A percentile compares a stretch with the other conserved stretches of the same genome.
phyloP scores from a whole-genome alignment of 345 rosid species.

The Conringia planisiliqua region DNA sequence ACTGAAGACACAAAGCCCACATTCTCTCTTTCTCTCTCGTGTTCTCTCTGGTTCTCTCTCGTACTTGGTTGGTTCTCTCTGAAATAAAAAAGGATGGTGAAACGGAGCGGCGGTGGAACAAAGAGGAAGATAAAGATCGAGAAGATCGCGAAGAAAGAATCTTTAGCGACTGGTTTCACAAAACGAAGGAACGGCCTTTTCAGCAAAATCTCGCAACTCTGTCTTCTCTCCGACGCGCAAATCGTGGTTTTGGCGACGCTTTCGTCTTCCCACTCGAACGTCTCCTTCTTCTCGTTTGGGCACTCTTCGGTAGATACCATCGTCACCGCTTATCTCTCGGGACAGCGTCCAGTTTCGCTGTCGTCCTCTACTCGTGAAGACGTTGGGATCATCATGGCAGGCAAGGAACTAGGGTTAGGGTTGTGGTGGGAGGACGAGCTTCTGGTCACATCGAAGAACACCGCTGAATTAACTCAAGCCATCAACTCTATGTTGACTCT shows the following conservation, averaged over 20 bases:
- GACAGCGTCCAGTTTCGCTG: background rate
- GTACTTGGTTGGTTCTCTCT: too few relatives aligned
- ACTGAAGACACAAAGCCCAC: too few relatives aligned
- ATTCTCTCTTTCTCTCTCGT: too few relatives aligned
- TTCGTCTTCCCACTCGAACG: background rate
- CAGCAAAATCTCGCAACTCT: background rate
- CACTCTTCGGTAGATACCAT: background rate
- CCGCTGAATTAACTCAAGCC: background rate
- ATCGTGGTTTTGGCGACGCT: background rate
- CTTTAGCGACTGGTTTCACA: background rate
- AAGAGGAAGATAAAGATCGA: background rate
- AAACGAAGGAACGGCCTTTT: background rate
- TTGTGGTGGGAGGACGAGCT: background rate
- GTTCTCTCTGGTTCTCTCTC: too few relatives aligned
- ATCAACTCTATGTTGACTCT: background rate
- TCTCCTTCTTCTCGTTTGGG: background rate
- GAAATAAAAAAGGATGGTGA: background rate
- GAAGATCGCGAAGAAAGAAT: background rate
- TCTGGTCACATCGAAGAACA: background rate
- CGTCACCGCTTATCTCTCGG: background rate
- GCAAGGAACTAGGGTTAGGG: background rate
- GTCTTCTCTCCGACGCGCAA: background rate
- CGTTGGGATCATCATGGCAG: background rate
- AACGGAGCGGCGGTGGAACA: slow-evolving; percentile 1
- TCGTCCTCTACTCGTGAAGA: background rate